A percentile compares a stretch with the other conserved stretches of the same genome.
These are phyloP conservation scores for Collybiopsis luxurians DNA, from an alignment of 768 basidiomycete genomes.

Conservation along the genomic window DNA sequence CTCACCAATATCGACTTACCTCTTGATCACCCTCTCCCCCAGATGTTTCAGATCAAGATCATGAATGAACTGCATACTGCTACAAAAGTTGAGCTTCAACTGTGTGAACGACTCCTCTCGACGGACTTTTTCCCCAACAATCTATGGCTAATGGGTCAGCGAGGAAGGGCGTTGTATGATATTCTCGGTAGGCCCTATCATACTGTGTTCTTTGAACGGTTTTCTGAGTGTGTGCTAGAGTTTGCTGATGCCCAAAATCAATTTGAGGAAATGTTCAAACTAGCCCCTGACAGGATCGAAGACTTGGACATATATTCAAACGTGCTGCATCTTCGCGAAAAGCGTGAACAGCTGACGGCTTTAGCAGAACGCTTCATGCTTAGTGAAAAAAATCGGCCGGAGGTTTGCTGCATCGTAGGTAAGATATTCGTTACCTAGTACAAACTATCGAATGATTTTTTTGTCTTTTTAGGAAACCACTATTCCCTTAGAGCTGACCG, in stretches of 20 bases:
- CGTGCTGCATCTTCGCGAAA: constrained; percentile 76
- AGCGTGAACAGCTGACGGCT: constrained; percentile 63
- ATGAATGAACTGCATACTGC: constrained; percentile 68
- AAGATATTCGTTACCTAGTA: constrained; percentile 13
- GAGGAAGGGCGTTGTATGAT: constrained; percentile 67
- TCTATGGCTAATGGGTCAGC: constrained; percentile 64
- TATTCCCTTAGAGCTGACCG: constrained; percentile 75
- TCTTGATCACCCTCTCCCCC: constrained; percentile 50
- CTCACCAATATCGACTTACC: constrained; percentile 46
- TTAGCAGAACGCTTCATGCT: constrained; percentile 70
- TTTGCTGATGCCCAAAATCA: constrained; percentile 20
- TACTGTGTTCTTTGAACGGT: no score
- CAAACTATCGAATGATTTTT: neutral
- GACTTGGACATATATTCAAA: constrained; percentile 80
- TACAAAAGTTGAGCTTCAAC: constrained; percentile 54
- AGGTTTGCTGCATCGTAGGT: constrained; percentile 79
- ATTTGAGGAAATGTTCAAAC: constrained; percentile 26
- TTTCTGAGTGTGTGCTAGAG: no score
- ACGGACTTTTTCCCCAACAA: constrained; percentile 57
- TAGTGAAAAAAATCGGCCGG: constrained; percentile 71
- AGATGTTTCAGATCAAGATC: constrained; percentile 68
- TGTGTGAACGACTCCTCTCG: constrained; percentile 57
- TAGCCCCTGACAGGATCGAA: constrained; percentile 72
- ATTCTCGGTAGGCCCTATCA: neutral
- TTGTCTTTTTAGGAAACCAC: constrained; percentile 56